A percentile compares a stretch with the other conserved stretches of the same genome.
phyloP scores from a whole-genome alignment of 139 green algal species.

The Chlamydomonas eustigma region DNA sequence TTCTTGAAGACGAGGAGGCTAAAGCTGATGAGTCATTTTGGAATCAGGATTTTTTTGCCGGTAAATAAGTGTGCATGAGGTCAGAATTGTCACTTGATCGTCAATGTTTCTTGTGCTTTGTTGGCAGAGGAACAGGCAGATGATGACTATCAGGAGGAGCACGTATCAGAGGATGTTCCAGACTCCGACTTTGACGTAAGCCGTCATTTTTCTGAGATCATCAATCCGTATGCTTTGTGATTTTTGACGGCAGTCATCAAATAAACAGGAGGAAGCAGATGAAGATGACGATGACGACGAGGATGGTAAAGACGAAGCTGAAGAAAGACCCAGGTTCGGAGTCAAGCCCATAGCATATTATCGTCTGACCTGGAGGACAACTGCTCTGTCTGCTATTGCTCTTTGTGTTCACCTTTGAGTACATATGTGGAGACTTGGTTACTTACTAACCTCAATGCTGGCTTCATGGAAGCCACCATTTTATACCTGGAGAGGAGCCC shows the following conservation, averaged over 20 bases:
- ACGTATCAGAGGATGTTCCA: slow-evolving; percentile 52
- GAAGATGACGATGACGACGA: slow-evolving; percentile 16
- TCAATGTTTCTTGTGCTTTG: neutral
- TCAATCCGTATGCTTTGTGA: too few species aligned
- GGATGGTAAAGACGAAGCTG: slow-evolving; percentile 20
- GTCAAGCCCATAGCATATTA: too few species aligned
- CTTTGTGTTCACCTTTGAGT: too few species aligned
- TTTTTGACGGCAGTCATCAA: too few species aligned
- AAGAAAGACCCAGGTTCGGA: slow-evolving; percentile 13
- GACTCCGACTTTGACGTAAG: slow-evolving; percentile 77
- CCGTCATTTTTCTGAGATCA: too few species aligned
- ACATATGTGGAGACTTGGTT: too few species aligned
- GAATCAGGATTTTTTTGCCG: slow-evolving; percentile 71
- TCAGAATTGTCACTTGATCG: neutral
- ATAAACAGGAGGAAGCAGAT: slow-evolving; percentile 16
- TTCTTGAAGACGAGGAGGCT: slow-evolving; percentile 25
- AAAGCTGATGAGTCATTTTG: slow-evolving; percentile 81
- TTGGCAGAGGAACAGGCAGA: slow-evolving; percentile 61
- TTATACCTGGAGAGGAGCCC: too few species aligned
- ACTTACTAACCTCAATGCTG: too few species aligned
- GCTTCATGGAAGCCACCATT: too few species aligned
- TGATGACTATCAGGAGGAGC: slow-evolving; percentile 54
- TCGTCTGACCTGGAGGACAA: neutral
- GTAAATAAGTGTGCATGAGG: neutral
- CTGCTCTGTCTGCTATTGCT: too few species aligned